Evolutionary conservation across 2,329 filamentous ascomycete species (phyloP).

Genomic region (Xylariaceae sp.): DNA sequence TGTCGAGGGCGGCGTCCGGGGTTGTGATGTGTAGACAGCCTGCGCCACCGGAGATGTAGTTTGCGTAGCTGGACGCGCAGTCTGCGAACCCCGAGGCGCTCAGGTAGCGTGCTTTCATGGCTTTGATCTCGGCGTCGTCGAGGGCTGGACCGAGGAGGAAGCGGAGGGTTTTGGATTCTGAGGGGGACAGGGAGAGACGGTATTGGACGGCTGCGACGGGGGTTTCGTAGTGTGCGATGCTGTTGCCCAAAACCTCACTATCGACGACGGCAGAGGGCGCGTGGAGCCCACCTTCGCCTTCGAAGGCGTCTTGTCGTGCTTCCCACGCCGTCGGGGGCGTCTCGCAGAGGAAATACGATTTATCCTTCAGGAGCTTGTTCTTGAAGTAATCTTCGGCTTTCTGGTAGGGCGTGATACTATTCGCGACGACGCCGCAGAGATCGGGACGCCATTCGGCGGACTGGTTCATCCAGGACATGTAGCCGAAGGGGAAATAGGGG

Average conservation of each 20-base stretch:
- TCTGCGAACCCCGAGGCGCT: conserved; percentile 43
- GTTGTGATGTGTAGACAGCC: conserved; percentile 50
- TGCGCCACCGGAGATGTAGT: conserved; percentile 45
- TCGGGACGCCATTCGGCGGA: conserved; percentile 47
- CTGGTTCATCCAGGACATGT: conserved; percentile 60
- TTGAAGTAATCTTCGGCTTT: conserved; percentile 53
- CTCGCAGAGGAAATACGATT: conserved; percentile 53
- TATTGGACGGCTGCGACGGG: conserved; percentile 51
- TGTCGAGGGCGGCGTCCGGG: conserved; percentile 50
- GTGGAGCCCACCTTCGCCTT: conserved; percentile 52
- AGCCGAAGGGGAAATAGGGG: conserved; percentile 54
- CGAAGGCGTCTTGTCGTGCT: conserved; percentile 46
- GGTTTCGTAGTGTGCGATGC: conserved; percentile 52
- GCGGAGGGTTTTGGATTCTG: conserved; percentile 43
- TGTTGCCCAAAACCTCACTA: conserved; percentile 35
- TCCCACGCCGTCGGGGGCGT: conserved; percentile 48
- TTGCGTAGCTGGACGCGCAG: conserved; percentile 43
- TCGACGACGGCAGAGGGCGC: conserved; percentile 42
- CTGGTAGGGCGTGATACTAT: conserved; percentile 52
- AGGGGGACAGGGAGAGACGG: conserved; percentile 36
- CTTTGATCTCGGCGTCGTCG: conserved; percentile 45
- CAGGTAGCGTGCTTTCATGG: conserved; percentile 44
- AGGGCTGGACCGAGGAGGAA: conserved; percentile 52
- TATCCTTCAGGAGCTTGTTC: conserved; percentile 52
- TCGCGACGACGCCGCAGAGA: conserved; percentile 46